Evolutionary conservation across 1,139 yeast species (phyloP).

Genomic region (Blastobotrys elegans): DNA sequence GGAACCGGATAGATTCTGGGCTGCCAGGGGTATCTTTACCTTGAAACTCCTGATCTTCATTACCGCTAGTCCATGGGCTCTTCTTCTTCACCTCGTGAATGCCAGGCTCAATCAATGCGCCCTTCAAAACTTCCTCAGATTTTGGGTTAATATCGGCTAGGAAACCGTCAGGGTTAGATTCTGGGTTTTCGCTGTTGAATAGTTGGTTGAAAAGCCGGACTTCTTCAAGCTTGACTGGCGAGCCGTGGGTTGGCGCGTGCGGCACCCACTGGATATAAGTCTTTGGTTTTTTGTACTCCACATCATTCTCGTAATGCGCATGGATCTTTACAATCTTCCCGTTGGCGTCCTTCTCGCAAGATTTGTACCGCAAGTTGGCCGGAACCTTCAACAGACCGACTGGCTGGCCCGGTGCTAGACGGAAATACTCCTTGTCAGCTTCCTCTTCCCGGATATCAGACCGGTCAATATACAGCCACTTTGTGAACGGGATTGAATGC

Average conservation of each 20-base stretch:
- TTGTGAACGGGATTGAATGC: conserved; percentile 73
- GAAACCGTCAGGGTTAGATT: conserved; percentile 81
- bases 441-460: conserved; percentile 75
- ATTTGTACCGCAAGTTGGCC: conserved; percentile 67
- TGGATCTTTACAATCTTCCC: conserved; percentile 69
- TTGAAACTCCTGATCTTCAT: conserved; percentile 31
- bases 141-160: conserved; percentile 76
- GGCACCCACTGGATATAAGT: conserved; percentile 98
- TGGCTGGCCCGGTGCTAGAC: conserved; percentile 89
- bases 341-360: conserved; percentile 53
- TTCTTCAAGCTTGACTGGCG: conserved; percentile 64
- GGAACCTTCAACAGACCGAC: conserved; percentile 97
- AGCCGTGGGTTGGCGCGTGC: conserved; percentile 50
- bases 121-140: conserved; percentile 62
- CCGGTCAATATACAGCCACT: conserved; percentile 75
- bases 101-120: conserved; percentile 75
- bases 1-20: conserved; percentile 89
- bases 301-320: conserved; percentile 73
- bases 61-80: conserved; percentile 56
- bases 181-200: conserved; percentile 89
- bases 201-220: conserved; percentile 84
- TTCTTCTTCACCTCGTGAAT: conserved; percentile 60
- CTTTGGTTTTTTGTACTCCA: conserved; percentile 70
- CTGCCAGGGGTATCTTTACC: conserved; percentile 58
- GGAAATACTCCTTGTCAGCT: conserved; percentile 53